Evolutionary conservation across 768 basidiomycete genomes (phyloP), one percentile per base, ranked within the genome.

Genomic region (Dendrothele bispora): DNA sequence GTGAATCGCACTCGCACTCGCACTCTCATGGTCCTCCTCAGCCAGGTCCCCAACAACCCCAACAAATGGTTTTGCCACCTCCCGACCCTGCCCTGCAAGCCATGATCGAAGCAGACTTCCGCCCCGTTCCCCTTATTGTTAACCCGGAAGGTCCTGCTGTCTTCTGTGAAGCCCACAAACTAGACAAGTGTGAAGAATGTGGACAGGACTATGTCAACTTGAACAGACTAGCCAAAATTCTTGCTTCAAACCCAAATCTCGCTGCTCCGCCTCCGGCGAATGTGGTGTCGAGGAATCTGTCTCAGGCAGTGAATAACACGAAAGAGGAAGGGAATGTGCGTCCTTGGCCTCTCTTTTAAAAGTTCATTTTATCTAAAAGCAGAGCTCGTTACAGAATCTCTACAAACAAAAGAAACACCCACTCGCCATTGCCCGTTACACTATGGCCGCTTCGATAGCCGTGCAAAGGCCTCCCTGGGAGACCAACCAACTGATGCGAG

Each of bases 251-350:
- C 60, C 85, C 88, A 24, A 79, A 75, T 52, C 69, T 90, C 15
- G 77, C 82, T 40, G 92, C 78, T 7, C 59, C 84, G 18, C 94
- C 93, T 2, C 92, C 93, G 4, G 79, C 83, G 24, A 86, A 83
- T 52, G 75, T 93, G 39, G 71, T 88, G 41, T 83, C 85, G 7
- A 83, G 84, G 58, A 86, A 88, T 53, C 70, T 95, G 17, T 79
- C 88, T 0, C 80, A 85, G 54, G 77, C 82, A 18, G 80, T 98
- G 47, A 85, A 80, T 12, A 71, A 76, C 39, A 84, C 86, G 4
- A 98, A 98, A 62, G 95, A 98, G 39, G 91, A 95, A 53, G 97
- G 97, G 50, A 99, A 99, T 65, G 92, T 92, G 60, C 60, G 91
- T 26, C 25, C 14, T 14, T 29, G 74, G 26, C 28, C 51, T 7